These are phyloP conservation scores for Lagenaria siceraria DNA, from an alignment of 306 rosid species.

Conservation along the genomic window DNA sequence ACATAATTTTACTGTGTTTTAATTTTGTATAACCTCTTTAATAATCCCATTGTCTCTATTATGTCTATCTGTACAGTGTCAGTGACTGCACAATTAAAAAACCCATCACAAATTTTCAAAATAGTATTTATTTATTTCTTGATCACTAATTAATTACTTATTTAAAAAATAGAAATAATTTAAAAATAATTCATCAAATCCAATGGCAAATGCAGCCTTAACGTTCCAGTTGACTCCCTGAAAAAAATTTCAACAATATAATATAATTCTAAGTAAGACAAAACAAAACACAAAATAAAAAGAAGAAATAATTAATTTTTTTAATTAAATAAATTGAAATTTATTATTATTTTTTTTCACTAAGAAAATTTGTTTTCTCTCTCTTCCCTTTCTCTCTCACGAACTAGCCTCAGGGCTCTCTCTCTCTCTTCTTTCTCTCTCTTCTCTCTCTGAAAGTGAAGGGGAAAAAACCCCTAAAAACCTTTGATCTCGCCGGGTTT, in stretches of 20 bases:
- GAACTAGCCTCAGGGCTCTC: neutral
- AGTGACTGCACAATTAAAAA: neutral
- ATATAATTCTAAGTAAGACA: constrained; percentile 5
- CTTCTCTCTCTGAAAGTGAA: neutral
- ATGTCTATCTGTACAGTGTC: neutral
- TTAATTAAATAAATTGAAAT: neutral
- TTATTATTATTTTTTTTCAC: constrained; percentile 19
- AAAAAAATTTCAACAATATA: constrained; percentile 17
- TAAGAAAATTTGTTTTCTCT: constrained; percentile 1
- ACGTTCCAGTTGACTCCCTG: constrained; percentile 10
- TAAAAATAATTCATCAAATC: neutral
- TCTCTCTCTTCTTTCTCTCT: constrained; percentile 2
- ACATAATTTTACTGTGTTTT: neutral
- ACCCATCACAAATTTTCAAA: neutral
- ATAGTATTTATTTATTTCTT: neutral
- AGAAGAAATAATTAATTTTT: neutral
- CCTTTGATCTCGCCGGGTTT: constrained; percentile 10
- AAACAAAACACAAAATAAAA: neutral
- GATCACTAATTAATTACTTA: neutral
- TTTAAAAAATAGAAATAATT: neutral
- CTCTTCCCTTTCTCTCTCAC: constrained; percentile 7
- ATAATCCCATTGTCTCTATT: neutral
- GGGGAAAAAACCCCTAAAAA: neutral
- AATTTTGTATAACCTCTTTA: neutral
- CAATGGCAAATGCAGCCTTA: neutral